Percentiles rank a stretch among this genome's conserved stretches.
Conservation (phyloP, 306 rosid genomes). For the Fagus sylvatica region DNA sequence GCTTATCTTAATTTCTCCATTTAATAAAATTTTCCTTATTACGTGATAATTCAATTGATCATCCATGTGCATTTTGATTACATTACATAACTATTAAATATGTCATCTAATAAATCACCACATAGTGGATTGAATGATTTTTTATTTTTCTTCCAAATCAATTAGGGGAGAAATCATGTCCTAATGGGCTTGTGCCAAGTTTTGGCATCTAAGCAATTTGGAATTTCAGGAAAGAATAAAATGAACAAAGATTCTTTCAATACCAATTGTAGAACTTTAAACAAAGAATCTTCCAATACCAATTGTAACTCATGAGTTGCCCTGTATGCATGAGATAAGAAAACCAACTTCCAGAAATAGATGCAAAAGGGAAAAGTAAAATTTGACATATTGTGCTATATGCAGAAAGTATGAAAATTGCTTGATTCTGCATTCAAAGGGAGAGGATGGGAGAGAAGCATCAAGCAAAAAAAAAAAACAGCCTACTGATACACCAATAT, state of each 20-base stretch:
- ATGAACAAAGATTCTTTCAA: background rate
- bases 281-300: background rate
- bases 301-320: no score
- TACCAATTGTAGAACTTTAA: background rate
- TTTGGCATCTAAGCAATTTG: background rate
- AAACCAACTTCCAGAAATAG: background rate
- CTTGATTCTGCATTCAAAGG: background rate
- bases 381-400: background rate
- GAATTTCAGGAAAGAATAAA: background rate
- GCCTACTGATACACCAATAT: conserved; percentile 11
- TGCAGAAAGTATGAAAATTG: background rate
- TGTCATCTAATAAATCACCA: no score
- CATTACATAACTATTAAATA: no score
- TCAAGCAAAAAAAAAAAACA: background rate
- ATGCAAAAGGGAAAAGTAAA: background rate
- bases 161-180: background rate
- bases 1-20: background rate
- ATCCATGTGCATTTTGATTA: no score
- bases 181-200: background rate
- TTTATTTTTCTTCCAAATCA: no score
- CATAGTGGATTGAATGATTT: no score
- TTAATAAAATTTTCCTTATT: background rate
- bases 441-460: background rate
- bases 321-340: background rate
- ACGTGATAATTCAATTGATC: no score